phyloP scores from a whole-genome alignment of 345 rosid species.

The Corchorus olitorius region DNA sequence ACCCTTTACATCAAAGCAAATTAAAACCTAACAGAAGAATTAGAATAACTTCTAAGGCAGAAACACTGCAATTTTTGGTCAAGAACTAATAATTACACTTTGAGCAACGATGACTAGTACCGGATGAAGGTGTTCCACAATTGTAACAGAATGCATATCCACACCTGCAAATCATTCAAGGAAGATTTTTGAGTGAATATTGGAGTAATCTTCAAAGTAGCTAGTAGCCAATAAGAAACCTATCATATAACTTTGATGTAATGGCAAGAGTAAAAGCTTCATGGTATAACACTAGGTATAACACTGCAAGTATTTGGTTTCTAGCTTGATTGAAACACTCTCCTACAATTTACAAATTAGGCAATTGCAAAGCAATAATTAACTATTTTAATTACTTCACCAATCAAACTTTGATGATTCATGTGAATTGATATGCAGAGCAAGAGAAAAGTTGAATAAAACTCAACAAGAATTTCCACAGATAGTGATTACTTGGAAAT shows the following conservation, averaged over 20 bases:
- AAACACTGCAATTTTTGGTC: neutral
- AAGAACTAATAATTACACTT: neutral
- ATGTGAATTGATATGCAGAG: no score
- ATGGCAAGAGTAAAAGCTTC: neutral
- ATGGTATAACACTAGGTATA: neutral
- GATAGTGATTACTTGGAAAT: neutral
- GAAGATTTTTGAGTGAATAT: neutral
- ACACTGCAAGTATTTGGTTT: neutral
- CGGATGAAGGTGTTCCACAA: slow-evolving; percentile 24
- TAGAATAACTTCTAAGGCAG: neutral
- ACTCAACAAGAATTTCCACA: neutral
- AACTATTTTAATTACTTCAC: neutral
- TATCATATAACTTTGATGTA: no score
- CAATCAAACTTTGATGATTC: no score
- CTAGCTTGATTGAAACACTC: neutral
- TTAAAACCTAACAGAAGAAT: neutral
- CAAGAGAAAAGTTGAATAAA: neutral
- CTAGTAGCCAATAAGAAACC: no score
- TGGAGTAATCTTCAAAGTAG: neutral
- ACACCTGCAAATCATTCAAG: slow-evolving; percentile 22
- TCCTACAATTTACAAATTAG: neutral
- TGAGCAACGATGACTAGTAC: slow-evolving; percentile 14
- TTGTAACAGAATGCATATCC: slow-evolving; percentile 29
- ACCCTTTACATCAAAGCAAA: neutral
- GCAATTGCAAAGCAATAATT: neutral